A percentile compares a stretch with the other conserved stretches of the same genome.
These are phyloP conservation scores for Boeremia exigua DNA, from an alignment of 2,329 filamentous ascomycete genomes.

Conservation along the genomic window DNA sequence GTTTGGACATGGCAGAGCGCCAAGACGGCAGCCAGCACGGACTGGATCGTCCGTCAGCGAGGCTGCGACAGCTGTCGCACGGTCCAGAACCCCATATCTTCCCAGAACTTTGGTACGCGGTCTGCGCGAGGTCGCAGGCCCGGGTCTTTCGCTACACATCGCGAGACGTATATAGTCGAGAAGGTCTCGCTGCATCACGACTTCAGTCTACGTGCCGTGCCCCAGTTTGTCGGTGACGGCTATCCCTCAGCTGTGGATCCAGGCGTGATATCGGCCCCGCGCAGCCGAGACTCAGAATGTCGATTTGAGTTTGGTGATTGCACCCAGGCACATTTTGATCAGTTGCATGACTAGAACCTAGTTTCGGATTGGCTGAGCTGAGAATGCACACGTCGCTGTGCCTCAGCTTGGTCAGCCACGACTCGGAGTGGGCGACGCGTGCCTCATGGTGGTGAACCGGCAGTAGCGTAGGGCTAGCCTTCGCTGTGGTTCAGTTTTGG, in stretches of 20 bases:
- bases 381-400: neutral
- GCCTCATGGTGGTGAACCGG: neutral
- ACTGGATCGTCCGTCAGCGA: conserved; percentile 1
- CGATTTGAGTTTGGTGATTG: neutral
- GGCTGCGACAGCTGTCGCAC: conserved; percentile 8
- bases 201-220: neutral
- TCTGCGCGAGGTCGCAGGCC: neutral
- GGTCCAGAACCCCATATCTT: conserved; percentile 1
- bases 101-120: neutral
- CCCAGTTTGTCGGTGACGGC: neutral
- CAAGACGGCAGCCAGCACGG: conserved; percentile 16
- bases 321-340: neutral
- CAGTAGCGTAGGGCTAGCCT: conserved; percentile 3
- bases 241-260: conserved; percentile 9
- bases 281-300: conserved; percentile 5
- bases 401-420: conserved; percentile 5
- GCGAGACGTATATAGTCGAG: neutral
- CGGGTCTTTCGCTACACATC: conserved; percentile 6
- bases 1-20: neutral
- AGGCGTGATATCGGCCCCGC: conserved; percentile 11
- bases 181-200: conserved; percentile 3
- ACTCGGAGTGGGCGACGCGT: conserved; percentile 6
- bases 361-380: conserved; percentile 1
- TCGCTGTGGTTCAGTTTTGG: neutral
- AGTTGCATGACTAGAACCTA: neutral